phyloP scores from a whole-genome alignment of 495 filamentous ascomycete species.

The Podospora pseudoanserina region DNA sequence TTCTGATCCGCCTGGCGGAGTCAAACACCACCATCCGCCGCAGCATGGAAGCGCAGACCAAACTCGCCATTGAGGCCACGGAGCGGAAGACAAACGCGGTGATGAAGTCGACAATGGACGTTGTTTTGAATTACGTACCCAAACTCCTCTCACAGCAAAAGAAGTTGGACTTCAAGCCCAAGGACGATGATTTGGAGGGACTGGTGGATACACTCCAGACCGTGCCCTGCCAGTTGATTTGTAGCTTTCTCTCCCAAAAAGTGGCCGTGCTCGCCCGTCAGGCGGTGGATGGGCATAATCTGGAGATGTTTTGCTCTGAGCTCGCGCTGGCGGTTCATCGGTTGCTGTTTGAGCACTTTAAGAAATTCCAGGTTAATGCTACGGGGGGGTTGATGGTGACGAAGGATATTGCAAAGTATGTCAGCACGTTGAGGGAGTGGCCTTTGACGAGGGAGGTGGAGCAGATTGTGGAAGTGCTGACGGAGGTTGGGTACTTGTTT shows the following conservation, averaged over 20 bases:
- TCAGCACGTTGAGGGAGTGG: conserved; percentile 76
- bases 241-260: conserved; percentile 63
- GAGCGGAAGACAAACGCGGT: conserved; percentile 87
- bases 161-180: conserved; percentile 88
- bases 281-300: conserved; percentile 73
- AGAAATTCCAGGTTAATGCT: conserved; percentile 85
- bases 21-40: conserved; percentile 84
- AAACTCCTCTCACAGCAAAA: conserved; percentile 76
- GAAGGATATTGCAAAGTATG: conserved; percentile 92
- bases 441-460: conserved; percentile 67
- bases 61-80: conserved; percentile 65
- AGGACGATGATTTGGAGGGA: conserved; percentile 69
- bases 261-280: conserved; percentile 57
- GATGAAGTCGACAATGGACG: conserved; percentile 81
- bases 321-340: conserved; percentile 73
- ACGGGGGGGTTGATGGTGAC: conserved; percentile 91
- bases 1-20: conserved; percentile 84
- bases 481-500: conserved; percentile 94
- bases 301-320: conserved; percentile 75
- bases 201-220: conserved; percentile 83
- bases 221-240: conserved; percentile 74
- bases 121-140: conserved; percentile 71
- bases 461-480: conserved; percentile 72
- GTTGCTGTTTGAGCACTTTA: conserved; percentile 86
- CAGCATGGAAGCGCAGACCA: conserved; percentile 84